phyloP scores from a whole-genome alignment of 495 filamentous ascomycete species.

The Lindgomyces ingoldianus region DNA sequence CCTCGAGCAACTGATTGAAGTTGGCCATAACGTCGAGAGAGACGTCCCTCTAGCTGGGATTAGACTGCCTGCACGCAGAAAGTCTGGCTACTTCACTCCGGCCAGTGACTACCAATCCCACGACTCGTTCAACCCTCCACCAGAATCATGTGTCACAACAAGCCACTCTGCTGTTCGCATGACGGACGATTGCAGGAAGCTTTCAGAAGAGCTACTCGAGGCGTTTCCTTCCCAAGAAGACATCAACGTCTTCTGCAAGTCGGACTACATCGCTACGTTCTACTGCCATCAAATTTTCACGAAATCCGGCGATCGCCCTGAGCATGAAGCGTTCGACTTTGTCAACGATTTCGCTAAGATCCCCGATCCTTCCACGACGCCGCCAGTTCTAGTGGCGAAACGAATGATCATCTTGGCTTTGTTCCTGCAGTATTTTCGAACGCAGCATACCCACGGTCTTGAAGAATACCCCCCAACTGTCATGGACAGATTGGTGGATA shows the following conservation, averaged over 20 bases:
- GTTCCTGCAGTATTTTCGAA: neutral
- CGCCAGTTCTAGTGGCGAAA: neutral
- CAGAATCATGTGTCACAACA: neutral
- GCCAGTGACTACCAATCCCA: neutral
- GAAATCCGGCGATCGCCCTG: neutral
- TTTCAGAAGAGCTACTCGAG: neutral
- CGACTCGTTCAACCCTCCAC: neutral
- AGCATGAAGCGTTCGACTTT: neutral
- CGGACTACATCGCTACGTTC: neutral
- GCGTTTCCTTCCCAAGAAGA: slow-evolving; percentile 1
- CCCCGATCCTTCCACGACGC: neutral
- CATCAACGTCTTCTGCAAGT: neutral
- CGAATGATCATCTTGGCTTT: slow-evolving; percentile 1
- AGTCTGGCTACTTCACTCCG: neutral
- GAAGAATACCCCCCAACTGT: neutral
- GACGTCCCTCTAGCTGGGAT: neutral
- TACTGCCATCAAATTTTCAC: slow-evolving; percentile 1
- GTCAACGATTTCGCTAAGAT: neutral
- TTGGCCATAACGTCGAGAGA: neutral
- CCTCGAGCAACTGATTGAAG: neutral
- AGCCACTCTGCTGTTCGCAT: neutral
- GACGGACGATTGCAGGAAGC: neutral
- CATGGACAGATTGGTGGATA: neutral
- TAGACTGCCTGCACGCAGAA: neutral
- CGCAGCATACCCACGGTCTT: neutral